Evolutionary conservation across 805 yeast genomes (phyloP).

Genomic region (Saturnispora gosingensis): DNA sequence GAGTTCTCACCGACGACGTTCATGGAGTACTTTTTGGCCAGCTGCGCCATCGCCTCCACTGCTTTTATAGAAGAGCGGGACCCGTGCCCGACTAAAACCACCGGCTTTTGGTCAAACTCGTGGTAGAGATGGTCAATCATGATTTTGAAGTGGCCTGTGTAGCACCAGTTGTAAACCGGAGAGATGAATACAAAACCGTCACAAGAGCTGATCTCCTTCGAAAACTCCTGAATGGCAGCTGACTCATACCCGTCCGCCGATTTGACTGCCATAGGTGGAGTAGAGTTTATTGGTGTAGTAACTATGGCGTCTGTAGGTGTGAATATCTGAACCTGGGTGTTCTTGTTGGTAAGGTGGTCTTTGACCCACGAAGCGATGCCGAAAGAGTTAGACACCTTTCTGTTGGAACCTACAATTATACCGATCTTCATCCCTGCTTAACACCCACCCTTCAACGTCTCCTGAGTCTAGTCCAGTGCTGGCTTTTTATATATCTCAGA

Average conservation of each 20-base stretch:
- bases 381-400: constrained; percentile 5
- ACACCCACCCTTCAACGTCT: background rate
- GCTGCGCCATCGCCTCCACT: background rate
- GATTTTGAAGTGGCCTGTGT: constrained; percentile 9
- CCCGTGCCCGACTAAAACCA: constrained; percentile 2
- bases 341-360: background rate
- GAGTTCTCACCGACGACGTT: constrained; percentile 3
- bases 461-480: background rate
- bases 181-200: constrained; percentile 9
- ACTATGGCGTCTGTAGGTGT: constrained; percentile 6
- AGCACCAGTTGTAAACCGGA: constrained; percentile 10
- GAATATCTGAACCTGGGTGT: background rate
- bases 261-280: constrained; percentile 5
- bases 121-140: constrained; percentile 10
- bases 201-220: constrained; percentile 1
- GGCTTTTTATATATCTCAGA: background rate
- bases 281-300: background rate
- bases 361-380: constrained; percentile 7
- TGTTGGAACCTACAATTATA: constrained; percentile 6
- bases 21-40: constrained; percentile 5
- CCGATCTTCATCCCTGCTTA: constrained; percentile 3
- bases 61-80: constrained; percentile 1
- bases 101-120: constrained; percentile 9
- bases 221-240: background rate
- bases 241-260: background rate